Evolutionary conservation across 2,329 filamentous ascomycete genomes (phyloP).

Genomic region (Aotearoamyces nothofagi): DNA sequence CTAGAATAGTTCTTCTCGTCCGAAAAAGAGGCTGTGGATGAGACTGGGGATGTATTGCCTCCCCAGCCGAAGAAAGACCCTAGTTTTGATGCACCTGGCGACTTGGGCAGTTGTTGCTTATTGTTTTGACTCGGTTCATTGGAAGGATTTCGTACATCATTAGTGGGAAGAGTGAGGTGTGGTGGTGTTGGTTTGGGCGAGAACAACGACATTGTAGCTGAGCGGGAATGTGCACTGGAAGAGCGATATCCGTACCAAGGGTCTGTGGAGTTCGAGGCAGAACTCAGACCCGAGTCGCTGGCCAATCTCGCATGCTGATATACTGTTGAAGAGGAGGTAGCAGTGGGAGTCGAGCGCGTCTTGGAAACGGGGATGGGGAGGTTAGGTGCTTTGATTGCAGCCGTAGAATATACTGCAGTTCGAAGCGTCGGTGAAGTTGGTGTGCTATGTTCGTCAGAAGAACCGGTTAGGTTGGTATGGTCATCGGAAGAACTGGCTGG

Average conservation of each 20-base stretch:
- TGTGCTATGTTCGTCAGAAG: too few species aligned
- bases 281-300: conserved; percentile 14
- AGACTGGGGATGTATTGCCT: conserved; percentile 32
- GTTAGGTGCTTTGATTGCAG: too few species aligned
- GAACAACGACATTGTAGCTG: conserved; percentile 20
- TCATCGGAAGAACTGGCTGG: conserved; percentile 8
- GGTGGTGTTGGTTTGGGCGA: conserved; percentile 18
- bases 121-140: conserved; percentile 15
- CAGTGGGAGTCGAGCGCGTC: conserved; percentile 1
- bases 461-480: too few species aligned
- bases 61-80: conserved; percentile 56
- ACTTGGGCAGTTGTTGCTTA: conserved; percentile 25
- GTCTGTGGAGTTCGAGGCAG: conserved; percentile 13
- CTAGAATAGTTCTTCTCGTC: conserved; percentile 36
- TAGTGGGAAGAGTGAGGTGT: conserved; percentile 12
- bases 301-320: conserved; percentile 15
- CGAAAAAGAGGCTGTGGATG: conserved; percentile 48
- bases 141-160: conserved; percentile 11
- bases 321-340: conserved; percentile 5
- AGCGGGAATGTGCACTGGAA: conserved; percentile 11
- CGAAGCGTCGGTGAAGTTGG: too few species aligned
- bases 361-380: conserved; percentile 11
- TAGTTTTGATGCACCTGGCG: conserved; percentile 34
- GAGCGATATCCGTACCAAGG: conserved; percentile 17
- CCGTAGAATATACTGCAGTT: too few species aligned